phyloP scores from a whole-genome alignment of 768 basidiomycete genomes.

The Macrolepiota fuliginosa region DNA sequence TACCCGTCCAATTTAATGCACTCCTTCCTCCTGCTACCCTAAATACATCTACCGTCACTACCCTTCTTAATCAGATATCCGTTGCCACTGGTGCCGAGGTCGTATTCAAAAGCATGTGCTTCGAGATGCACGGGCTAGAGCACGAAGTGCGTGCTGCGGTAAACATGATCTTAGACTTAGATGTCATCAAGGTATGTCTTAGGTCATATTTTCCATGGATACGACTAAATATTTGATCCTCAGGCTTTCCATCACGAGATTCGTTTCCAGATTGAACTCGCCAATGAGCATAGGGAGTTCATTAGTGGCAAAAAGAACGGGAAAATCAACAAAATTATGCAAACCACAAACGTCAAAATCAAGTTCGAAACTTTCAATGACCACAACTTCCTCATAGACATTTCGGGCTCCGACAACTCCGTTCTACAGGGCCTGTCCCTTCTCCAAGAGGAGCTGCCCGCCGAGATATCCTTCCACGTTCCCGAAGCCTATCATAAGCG shows the following conservation, averaged over 20 bases:
- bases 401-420: slow-evolving; percentile 80
- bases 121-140: slow-evolving; percentile 95
- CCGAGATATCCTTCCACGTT: slow-evolving; percentile 98
- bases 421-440: slow-evolving; percentile 86
- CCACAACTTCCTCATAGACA: slow-evolving; percentile 91
- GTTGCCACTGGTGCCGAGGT: slow-evolving; percentile 88
- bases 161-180: slow-evolving; percentile 83
- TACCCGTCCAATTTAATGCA: slow-evolving; percentile 92
- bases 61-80: slow-evolving; percentile 84
- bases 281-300: slow-evolving; percentile 97
- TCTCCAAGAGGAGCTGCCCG: slow-evolving; percentile 95
- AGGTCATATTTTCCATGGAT: slow-evolving; percentile 5
- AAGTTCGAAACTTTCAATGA: slow-evolving; percentile 99
- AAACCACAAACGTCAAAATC: slow-evolving; percentile 94
- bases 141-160: slow-evolving; percentile 87
- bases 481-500: slow-evolving; percentile 98
- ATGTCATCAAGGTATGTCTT: slow-evolving; percentile 77
- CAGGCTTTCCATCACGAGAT: slow-evolving; percentile 96
- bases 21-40: slow-evolving; percentile 80
- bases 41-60: slow-evolving; percentile 79
- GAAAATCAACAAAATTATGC: slow-evolving; percentile 99
- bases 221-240: not conserved
- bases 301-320: slow-evolving; percentile 99
- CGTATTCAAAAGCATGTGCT: slow-evolving; percentile 96
- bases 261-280: slow-evolving; percentile 95